Evolutionary conservation across 2,329 filamentous ascomycete species (phyloP).

Genomic region (Samsoniella hepiali): DNA sequence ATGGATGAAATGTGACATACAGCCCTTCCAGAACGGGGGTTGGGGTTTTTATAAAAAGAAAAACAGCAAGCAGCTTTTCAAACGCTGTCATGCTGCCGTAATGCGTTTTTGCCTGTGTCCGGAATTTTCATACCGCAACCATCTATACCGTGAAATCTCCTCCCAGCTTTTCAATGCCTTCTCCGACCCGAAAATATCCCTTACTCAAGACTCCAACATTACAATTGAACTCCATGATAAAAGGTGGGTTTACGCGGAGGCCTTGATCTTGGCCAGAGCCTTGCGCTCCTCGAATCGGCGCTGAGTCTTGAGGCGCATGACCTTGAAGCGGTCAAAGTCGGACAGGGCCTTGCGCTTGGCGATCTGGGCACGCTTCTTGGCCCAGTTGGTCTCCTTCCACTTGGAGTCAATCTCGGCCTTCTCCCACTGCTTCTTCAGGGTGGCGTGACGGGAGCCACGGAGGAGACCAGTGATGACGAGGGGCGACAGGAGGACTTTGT

Average conservation of each 20-base stretch:
- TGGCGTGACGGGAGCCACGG: slow-evolving; percentile 76
- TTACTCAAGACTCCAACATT: slow-evolving; percentile 26
- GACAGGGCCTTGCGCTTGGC: slow-evolving; percentile 86
- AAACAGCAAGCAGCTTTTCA: slow-evolving; percentile 48
- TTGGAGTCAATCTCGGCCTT: slow-evolving; percentile 87
- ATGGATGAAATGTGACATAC: slow-evolving; percentile 60
- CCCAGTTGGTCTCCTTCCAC: slow-evolving; percentile 88
- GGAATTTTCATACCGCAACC: slow-evolving; percentile 27
- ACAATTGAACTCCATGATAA: slow-evolving; percentile 18
- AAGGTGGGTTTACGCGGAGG: slow-evolving; percentile 62
- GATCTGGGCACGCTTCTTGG: slow-evolving; percentile 85
- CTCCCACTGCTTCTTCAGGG: slow-evolving; percentile 87
- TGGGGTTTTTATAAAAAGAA: slow-evolving; percentile 42
- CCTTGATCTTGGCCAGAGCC: slow-evolving; percentile 89
- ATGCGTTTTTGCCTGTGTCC: slow-evolving; percentile 34
- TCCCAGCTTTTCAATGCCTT: slow-evolving; percentile 22
- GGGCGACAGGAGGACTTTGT: slow-evolving; percentile 82
- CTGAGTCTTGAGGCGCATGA: slow-evolving; percentile 99
- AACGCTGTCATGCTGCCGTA: slow-evolving; percentile 29
- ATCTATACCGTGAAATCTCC: slow-evolving; percentile 21
- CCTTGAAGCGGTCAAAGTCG: slow-evolving; percentile 99
- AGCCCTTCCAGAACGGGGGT: slow-evolving; percentile 56
- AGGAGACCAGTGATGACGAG: slow-evolving; percentile 84
- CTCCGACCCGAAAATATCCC: slow-evolving; percentile 31
- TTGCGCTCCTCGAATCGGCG: slow-evolving; percentile 97